Conservation (phyloP, 23 red algal genomes). For the Gracilaria caudata region DNA sequence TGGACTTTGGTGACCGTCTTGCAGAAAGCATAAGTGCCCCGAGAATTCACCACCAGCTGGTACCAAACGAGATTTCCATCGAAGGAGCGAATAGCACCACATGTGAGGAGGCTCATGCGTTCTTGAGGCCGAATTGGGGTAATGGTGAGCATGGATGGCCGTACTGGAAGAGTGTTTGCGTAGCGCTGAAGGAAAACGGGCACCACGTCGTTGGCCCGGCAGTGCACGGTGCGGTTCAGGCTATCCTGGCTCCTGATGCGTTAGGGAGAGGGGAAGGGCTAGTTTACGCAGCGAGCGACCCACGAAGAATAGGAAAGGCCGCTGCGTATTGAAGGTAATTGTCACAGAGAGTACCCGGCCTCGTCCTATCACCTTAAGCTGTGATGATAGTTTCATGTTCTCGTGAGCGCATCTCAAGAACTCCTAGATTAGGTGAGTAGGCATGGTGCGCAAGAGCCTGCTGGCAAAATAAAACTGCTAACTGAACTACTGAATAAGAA, state of each 20-base stretch:
- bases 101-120: constrained; percentile 47
- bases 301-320: constrained; percentile 74
- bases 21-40: constrained; percentile 78
- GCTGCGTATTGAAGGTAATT: constrained; percentile 76
- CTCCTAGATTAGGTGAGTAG: neutral
- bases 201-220: constrained; percentile 52
- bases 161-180: constrained; percentile 75
- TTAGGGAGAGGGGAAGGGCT: constrained; percentile 24
- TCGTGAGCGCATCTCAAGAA: neutral
- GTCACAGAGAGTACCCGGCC: neutral
- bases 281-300: constrained; percentile 82
- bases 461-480: constrained; percentile 8
- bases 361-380: neutral
- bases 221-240: constrained; percentile 63
- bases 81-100: constrained; percentile 71
- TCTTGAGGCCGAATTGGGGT: constrained; percentile 14
- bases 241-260: constrained; percentile 39
- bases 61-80: constrained; percentile 84
- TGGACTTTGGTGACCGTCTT: constrained; percentile 77
- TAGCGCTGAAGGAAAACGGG: constrained; percentile 65
- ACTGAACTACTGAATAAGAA: constrained; percentile 5
- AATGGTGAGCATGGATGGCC: constrained; percentile 54
- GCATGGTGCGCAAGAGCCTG: neutral
- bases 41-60: constrained; percentile 92
- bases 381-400: neutral